These are phyloP conservation scores for Torulaspora indica DNA, from an alignment of 805 yeast species.

Conservation along the genomic window DNA sequence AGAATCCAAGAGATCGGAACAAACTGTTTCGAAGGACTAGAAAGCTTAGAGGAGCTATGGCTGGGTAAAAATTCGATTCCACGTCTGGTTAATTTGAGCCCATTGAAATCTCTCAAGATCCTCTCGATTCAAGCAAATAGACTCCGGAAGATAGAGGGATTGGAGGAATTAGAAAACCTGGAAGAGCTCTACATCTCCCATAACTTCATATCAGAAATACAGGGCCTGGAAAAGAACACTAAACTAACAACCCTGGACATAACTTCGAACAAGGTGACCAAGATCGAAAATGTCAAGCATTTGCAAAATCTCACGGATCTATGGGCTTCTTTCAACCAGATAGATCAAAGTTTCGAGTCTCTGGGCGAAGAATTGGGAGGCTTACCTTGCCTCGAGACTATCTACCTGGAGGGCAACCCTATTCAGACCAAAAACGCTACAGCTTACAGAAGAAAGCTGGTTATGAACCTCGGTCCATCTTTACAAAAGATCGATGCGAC, in stretches of 20 bases:
- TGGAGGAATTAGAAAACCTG: constrained; percentile 63
- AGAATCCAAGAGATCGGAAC: constrained; percentile 43
- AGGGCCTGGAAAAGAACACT: constrained; percentile 65
- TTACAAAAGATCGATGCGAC: constrained; percentile 89
- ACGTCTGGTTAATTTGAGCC: constrained; percentile 56
- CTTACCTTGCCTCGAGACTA: constrained; percentile 69
- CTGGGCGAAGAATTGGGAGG: constrained; percentile 60
- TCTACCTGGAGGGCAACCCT: constrained; percentile 92
- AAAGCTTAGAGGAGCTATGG: constrained; percentile 74
- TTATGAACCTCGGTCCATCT: constrained; percentile 57
- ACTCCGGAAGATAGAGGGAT: constrained; percentile 71
- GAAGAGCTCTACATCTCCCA: constrained; percentile 88
- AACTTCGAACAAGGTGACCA: constrained; percentile 63
- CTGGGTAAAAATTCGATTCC: constrained; percentile 80
- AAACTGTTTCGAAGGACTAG: constrained; percentile 47
- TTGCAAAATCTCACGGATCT: constrained; percentile 74
- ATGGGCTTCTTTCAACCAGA: constrained; percentile 82
- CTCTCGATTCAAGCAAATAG: constrained; percentile 87
- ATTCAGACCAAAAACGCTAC: constrained; percentile 68
- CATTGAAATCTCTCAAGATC: constrained; percentile 59
- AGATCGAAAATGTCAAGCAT: constrained; percentile 61
- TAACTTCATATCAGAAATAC: constrained; percentile 70
- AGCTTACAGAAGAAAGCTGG: constrained; percentile 78
- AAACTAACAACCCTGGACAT: constrained; percentile 75
- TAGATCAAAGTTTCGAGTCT: constrained; percentile 60